Percentiles rank a stretch among this genome's conserved stretches.
Conservation (phyloP, 208 protist species). For the Novymonas esmeraldas region DNA sequence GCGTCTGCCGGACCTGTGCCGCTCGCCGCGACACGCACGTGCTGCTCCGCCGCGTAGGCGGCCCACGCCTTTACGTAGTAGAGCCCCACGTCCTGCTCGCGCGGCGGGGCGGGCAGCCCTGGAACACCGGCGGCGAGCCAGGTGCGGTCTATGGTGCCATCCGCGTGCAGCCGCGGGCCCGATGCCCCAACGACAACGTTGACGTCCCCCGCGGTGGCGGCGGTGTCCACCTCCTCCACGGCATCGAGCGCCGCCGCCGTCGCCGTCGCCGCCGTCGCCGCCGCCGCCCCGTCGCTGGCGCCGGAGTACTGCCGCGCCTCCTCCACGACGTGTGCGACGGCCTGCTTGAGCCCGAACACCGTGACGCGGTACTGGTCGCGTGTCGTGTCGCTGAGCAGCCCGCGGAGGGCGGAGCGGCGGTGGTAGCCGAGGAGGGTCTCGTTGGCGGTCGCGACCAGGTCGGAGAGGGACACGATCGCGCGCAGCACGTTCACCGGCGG, state of each 20-base stretch:
- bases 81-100: slow-evolving; percentile 5
- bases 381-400: slow-evolving; percentile 47
- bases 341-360: slow-evolving; percentile 75
- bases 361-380: slow-evolving; percentile 61
- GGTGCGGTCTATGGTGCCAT: slow-evolving; percentile 15
- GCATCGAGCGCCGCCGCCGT: neutral
- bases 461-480: slow-evolving; percentile 48
- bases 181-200: neutral
- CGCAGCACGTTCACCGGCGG: slow-evolving; percentile 32
- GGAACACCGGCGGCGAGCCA: slow-evolving; percentile 1
- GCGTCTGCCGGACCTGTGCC: neutral
- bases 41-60: slow-evolving; percentile 12
- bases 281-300: neutral
- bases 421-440: slow-evolving; percentile 66
- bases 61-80: slow-evolving; percentile 29
- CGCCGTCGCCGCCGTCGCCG: slow-evolving; percentile 3
- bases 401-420: slow-evolving; percentile 43
- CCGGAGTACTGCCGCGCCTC: slow-evolving; percentile 33
- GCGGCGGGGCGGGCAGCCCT: slow-evolving; percentile 11
- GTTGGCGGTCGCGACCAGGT: slow-evolving; percentile 40
- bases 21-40: neutral
- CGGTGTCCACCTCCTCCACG: slow-evolving; percentile 2
- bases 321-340: slow-evolving; percentile 56
- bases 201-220: neutral
- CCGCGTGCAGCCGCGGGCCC: slow-evolving; percentile 4